Base-by-base conservation (phyloP, 2,329 filamentous ascomycete genomes). In the Xylariaceae sp. region DNA sequence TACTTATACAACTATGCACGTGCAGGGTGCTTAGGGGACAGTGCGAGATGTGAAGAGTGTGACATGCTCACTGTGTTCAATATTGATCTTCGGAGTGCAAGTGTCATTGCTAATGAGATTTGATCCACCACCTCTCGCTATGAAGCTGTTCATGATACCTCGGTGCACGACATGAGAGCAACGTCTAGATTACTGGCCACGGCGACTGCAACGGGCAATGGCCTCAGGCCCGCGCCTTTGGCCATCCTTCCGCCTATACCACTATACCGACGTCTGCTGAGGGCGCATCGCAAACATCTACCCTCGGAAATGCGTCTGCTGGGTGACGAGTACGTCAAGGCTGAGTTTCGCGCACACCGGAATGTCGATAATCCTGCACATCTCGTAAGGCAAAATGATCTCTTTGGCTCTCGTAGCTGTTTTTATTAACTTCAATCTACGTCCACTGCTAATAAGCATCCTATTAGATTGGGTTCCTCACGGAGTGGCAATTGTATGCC, bases 401-500 rank as follows among this genome's bases (percentile, higher is more conserved):
- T 20, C 10, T 44, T 44, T 29, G 27, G 3, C 4, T 16, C 35
- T 9, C 24, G 1, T 15, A n/a, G n/a, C n/a, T n/a, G 18, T 6
- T 13, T 9, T 26, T 24, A 0, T 15, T 15, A 6, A 16, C n/a
- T 5, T 33, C 7, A 11, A 9, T 16, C 15, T 18, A 6, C 21
- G 7, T 3, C 2, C 10, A 42, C 35, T 29, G n/a, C 46, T 45
- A 23, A 49, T 44, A 16, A 20, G 9, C 13, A 16, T 13, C n/a
- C 7, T 11, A 44, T 11, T 61, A 96, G 91, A 91, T 97, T 65
- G 94, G 93, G 1, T 99, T 99, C 72, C 79, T 99, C 63, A 93
- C 90, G 0, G 92, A 97, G 72, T 99, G 93, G 93, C 94, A 99
- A 72, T 76, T 91, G 46, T 99, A 97, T 69, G 92, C 92, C 2